A percentile compares a stretch with the other conserved stretches of the same genome.
Conservation (phyloP, 2,329 filamentous ascomycete genomes). For the Colletotrichum lindemuthianum region DNA sequence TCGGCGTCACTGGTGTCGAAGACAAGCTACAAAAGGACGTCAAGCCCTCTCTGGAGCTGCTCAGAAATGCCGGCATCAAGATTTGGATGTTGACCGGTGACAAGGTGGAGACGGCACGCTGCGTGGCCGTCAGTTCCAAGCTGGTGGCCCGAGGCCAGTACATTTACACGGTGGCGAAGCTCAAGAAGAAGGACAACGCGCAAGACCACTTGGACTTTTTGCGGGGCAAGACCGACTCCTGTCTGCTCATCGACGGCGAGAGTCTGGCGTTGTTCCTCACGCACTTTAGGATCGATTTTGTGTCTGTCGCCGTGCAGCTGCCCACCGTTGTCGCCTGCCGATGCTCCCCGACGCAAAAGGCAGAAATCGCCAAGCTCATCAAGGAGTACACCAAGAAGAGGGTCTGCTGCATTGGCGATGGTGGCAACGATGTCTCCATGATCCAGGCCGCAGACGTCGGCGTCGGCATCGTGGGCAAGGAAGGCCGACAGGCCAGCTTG, state of each 20-base stretch:
- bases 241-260: constrained; percentile 94
- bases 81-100: constrained; percentile 99
- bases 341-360: constrained; percentile 96
- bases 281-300: constrained; percentile 85
- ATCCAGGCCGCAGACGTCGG: constrained; percentile 98
- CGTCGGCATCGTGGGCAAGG: constrained; percentile 97
- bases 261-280: constrained; percentile 85
- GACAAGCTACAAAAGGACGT: constrained; percentile 96
- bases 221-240: constrained; percentile 85
- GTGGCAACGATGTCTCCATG: constrained; percentile 98
- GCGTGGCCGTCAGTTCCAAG: constrained; percentile 94
- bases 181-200: constrained; percentile 84
- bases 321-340: constrained; percentile 96
- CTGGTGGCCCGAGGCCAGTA: constrained; percentile 93
- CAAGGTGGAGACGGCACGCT: constrained; percentile 97
- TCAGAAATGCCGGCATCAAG: constrained; percentile 97
- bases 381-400: constrained; percentile 92
- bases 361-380: constrained; percentile 91
- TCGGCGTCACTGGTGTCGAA: constrained; percentile 98
- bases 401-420: constrained; percentile 96
- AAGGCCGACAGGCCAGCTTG: constrained; percentile 92
- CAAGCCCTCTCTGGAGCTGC: constrained; percentile 91
- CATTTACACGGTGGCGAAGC: constrained; percentile 90
- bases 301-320: constrained; percentile 85
- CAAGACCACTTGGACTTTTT: constrained; percentile 91